phyloP scores from a whole-genome alignment of 1,284 basidiomycete species.

The Apiotrichum sp. region DNA sequence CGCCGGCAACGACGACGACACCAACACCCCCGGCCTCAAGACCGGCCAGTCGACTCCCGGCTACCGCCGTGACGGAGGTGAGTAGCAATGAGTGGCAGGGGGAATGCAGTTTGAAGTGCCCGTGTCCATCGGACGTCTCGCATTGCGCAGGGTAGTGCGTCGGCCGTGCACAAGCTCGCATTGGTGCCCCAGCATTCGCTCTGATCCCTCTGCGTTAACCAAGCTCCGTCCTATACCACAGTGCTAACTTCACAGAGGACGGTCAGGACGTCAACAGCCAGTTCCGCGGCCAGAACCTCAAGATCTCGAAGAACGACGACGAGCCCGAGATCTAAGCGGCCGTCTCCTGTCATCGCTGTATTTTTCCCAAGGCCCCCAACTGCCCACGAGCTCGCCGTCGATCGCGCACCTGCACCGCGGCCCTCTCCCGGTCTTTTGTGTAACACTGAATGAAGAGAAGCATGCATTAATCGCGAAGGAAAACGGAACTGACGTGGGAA shows the following conservation, averaged over 20 bases:
- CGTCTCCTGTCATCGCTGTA: too few relatives aligned
- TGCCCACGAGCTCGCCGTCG: not conserved
- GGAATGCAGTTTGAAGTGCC: not conserved
- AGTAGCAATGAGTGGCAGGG: slow-evolving; percentile 4
- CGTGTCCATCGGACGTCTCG: too few relatives aligned
- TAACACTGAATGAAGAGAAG: not conserved
- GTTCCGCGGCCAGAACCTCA: slow-evolving; percentile 21
- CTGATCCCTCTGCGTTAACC: too few relatives aligned
- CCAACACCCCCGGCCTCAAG: slow-evolving; percentile 19
- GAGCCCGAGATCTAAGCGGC: slow-evolving; percentile 17
- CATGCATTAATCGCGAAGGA: not conserved
- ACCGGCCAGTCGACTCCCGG: slow-evolving; percentile 35
- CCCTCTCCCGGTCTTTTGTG: not conserved
- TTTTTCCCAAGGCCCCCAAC: too few relatives aligned
- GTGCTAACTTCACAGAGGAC: slow-evolving; percentile 2
- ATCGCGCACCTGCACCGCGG: not conserved
- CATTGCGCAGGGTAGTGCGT: too few relatives aligned
- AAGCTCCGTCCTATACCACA: not conserved
- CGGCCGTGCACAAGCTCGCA: too few relatives aligned
- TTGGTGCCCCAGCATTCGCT: too few relatives aligned
- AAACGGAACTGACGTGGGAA: too few relatives aligned
- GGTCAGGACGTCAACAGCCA: slow-evolving; percentile 10
- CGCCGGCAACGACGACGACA: slow-evolving; percentile 17
- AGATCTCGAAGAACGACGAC: slow-evolving; percentile 18
- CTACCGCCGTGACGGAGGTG: slow-evolving; percentile 34